Base-by-base conservation (phyloP, 352 stramenopile species). In the Globisporangium uncinulatum region DNA sequence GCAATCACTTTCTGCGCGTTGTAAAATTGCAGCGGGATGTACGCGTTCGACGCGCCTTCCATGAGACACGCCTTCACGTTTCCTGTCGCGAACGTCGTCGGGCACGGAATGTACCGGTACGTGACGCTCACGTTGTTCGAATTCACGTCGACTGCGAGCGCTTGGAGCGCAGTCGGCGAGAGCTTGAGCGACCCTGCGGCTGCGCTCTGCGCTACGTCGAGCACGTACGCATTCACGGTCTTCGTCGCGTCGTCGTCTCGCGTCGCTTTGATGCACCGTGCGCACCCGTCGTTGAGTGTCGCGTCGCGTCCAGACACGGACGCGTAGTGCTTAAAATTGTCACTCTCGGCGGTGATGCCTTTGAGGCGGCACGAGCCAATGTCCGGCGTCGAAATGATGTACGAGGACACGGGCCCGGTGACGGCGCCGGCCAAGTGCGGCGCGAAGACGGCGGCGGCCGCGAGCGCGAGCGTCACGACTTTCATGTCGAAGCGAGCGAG, bases 11-110 rank as follows among this genome's bases (percentile, higher is more conserved):
- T 87, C 56, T 87, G 71, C 52, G 80, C 76, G 70, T 92, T 92
- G 66, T 76, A 89, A 44, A 92, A 85, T 70, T 94, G 82, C 47
- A 94, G 65, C 41, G 84, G 84, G 43, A 92, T 79, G 71, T 94
- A 94, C 37, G 83, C 75, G 37, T 74, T 73, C 20, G 79, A 89
- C 24, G 77, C 79, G 39, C 84, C 84, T 54, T 94, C 84, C 82
- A 92, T 92, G 6, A 92, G 61, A 59, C 84, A 94, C 43, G 82
- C 84, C 58, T 84, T 83, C 31, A 94, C 78, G 57, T 86, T 73
- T 10, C 84, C 84, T n/a, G 74, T 65, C 54, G 88, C 61, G 44
- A 90, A 72, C 17, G 67, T 63, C 32, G 66, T 52, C 3, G 84
- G 80, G 56, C 84, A 94, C 46, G 57, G 75, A 13, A 74, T 57